Conservation (phyloP, 805 yeast genomes). For the Saitoella complicata region DNA sequence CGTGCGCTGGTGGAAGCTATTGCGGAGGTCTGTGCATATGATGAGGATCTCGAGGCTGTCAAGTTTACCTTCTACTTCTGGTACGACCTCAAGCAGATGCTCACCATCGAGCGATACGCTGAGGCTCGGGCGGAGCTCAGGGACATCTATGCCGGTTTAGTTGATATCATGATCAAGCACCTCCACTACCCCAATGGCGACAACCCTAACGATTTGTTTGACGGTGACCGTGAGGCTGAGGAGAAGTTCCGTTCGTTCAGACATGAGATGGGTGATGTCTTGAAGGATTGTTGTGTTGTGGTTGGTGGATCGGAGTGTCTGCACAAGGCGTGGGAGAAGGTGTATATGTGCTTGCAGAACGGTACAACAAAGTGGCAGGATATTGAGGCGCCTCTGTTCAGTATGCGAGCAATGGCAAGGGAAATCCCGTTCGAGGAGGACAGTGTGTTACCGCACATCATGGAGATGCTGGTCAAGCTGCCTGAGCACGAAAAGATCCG, state of each 20-base stretch:
- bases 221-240: constrained; percentile 59
- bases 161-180: constrained; percentile 47
- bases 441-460: constrained; percentile 53
- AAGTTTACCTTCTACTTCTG: constrained; percentile 86
- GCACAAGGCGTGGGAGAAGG: constrained; percentile 39
- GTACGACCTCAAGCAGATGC: constrained; percentile 62
- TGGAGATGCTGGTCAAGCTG: constrained; percentile 48
- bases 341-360: constrained; percentile 23
- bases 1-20: constrained; percentile 58
- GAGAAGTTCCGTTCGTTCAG: constrained; percentile 89
- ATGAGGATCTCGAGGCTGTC: constrained; percentile 75
- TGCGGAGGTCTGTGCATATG: constrained; percentile 52
- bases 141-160: constrained; percentile 42
- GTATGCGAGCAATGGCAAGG: constrained; percentile 86
- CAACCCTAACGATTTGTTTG: constrained; percentile 34
- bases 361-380: constrained; percentile 54
- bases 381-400: constrained; percentile 77
- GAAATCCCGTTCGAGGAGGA: constrained; percentile 59
- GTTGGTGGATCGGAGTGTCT: constrained; percentile 63
- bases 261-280: constrained; percentile 94
- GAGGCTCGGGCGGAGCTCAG: constrained; percentile 34
- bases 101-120: constrained; percentile 42
- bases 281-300: constrained; percentile 87
- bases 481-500: constrained; percentile 79
- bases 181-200: constrained; percentile 52